Conservation (phyloP, 148 eudicot species). For the Spergularia bocconei region DNA sequence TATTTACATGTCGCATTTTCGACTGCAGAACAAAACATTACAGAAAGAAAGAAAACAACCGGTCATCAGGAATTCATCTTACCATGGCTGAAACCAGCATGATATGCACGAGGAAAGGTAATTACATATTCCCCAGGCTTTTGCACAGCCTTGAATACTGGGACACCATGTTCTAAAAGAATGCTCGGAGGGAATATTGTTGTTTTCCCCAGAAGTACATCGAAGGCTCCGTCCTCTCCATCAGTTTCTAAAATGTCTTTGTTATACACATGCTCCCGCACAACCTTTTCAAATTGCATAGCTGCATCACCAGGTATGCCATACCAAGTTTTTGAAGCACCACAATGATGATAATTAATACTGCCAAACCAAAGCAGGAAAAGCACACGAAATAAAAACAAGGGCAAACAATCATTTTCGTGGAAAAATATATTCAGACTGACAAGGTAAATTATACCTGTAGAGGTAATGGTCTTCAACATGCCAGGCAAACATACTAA, state of each 20-base stretch:
- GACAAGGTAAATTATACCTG: slow-evolving; percentile 46
- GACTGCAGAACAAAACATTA: neutral
- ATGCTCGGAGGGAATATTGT: slow-evolving; percentile 93
- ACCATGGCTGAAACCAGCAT: slow-evolving; percentile 99
- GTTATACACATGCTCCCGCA: slow-evolving; percentile 71
- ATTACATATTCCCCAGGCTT: slow-evolving; percentile 89
- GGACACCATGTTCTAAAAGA: slow-evolving; percentile 70
- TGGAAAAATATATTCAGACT: neutral
- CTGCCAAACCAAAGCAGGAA: slow-evolving; percentile 40
- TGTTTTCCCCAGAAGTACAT: slow-evolving; percentile 88
- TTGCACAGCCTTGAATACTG: slow-evolving; percentile 96
- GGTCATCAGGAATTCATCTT: slow-evolving; percentile 21
- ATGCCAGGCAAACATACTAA: slow-evolving; percentile 99
- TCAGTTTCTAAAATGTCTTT: slow-evolving; percentile 65
- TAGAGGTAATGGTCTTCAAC: slow-evolving; percentile 98
- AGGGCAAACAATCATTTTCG: neutral
- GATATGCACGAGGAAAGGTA: slow-evolving; percentile 97
- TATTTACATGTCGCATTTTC: neutral
- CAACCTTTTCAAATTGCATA: slow-evolving; percentile 87
- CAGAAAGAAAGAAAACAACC: neutral
- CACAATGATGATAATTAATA: slow-evolving; percentile 96
- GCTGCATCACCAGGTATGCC: slow-evolving; percentile 96
- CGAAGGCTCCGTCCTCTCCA: slow-evolving; percentile 96
- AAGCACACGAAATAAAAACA: slow-evolving; percentile 14
- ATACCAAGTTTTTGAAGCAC: slow-evolving; percentile 99